These are phyloP conservation scores for Filosporella fistucella DNA, from an alignment of 495 filamentous ascomycete genomes.

Conservation along the genomic window DNA sequence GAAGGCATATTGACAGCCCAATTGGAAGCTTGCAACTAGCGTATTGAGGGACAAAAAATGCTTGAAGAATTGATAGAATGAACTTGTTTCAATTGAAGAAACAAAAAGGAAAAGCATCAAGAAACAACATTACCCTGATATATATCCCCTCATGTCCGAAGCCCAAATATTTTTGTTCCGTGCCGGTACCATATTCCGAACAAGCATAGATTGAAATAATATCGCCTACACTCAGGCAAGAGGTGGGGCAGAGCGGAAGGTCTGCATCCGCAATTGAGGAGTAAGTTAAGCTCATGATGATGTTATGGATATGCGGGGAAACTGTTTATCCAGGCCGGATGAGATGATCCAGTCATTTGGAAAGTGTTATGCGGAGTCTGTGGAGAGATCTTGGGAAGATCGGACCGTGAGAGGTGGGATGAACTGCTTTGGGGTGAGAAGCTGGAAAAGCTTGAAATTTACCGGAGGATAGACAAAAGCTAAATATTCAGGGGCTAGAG, in stretches of 20 bases:
- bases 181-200: neutral
- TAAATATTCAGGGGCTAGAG: neutral
- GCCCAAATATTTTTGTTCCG: neutral
- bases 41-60: neutral
- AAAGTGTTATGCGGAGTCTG: too few species aligned
- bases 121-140: neutral
- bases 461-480: neutral
- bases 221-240: constrained; percentile 10
- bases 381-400: neutral
- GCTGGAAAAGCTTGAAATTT: neutral
- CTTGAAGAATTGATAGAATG: neutral
- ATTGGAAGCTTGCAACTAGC: neutral
- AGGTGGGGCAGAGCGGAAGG: neutral
- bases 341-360: neutral
- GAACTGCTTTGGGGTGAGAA: neutral
- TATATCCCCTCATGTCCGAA: neutral
- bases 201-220: constrained; percentile 1
- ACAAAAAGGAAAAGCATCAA: neutral
- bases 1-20: constrained; percentile 15
- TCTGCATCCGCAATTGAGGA: constrained; percentile 1
- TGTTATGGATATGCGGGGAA: constrained; percentile 8
- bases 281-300: neutral
- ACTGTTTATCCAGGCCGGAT: constrained; percentile 2
- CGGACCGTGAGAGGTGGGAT: neutral
- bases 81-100: neutral